Evolutionary conservation across 202 grass and related monocot genomes (phyloP).

Genomic region (Hordeum pubiflorum): DNA sequence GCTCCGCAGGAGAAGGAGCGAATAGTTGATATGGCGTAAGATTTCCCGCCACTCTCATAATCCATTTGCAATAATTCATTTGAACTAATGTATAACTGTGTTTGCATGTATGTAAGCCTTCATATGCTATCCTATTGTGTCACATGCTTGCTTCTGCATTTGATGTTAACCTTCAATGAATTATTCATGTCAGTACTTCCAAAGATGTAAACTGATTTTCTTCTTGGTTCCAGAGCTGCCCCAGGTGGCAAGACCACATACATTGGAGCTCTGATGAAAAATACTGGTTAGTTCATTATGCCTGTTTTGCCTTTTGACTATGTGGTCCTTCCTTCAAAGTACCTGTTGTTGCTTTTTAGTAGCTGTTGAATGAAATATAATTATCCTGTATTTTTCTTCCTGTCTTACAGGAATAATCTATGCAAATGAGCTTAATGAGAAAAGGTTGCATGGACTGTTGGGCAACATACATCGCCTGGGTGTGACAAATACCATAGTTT

Average conservation of each 20-base stretch:
- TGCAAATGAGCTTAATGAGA: slow-evolving; percentile 94
- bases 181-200: not conserved
- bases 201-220: not conserved
- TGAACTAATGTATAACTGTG: not conserved
- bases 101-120: not conserved
- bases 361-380: not conserved
- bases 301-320: slow-evolving; percentile 9
- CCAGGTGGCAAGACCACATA: slow-evolving; percentile 99
- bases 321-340: not conserved
- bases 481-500: slow-evolving; percentile 81
- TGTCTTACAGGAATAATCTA: slow-evolving; percentile 75
- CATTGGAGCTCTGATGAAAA: slow-evolving; percentile 96
- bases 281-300: slow-evolving; percentile 55
- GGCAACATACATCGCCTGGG: slow-evolving; percentile 99
- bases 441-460: slow-evolving; percentile 72
- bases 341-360: not conserved
- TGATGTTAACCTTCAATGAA: not conserved
- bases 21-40: slow-evolving; percentile 99
- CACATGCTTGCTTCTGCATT: not conserved
- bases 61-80: slow-evolving; percentile 6
- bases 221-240: slow-evolving; percentile 63
- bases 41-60: slow-evolving; percentile 21
- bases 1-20: slow-evolving; percentile 94
- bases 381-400: slow-evolving; percentile 5
- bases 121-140: not conserved